Evolutionary conservation across 2,329 filamentous ascomycete genomes (phyloP), one percentile per base, ranked within the genome.

Genomic region (Fusarium redolens): DNA sequence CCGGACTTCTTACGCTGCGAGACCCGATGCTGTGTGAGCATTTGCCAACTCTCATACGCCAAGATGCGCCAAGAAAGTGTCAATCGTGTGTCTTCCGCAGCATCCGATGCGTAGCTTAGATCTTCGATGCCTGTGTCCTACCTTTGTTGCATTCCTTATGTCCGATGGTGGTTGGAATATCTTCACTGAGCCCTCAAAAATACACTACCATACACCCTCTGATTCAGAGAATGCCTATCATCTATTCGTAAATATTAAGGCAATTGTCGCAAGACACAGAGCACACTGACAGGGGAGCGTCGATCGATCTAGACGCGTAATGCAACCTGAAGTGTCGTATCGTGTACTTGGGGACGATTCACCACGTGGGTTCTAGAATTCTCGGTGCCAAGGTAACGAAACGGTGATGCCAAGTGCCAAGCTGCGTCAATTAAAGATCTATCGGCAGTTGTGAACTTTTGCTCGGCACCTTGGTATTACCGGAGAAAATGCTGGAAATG

Each of bases 31-130:
- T 22, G 33, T 61, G 35, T 52, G 18, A 44, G 20, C 5, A 37
- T 57, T 63, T 60, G 41, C 30, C 35, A 22, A 40, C 30, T 22
- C 20, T 28, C 17, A 30, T 44, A 25, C 13, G 41, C 35, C 47
- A 61, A 54, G 25, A 41, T 11, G n/a, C 7, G 47, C 55, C 54
- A 65, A 54, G 48, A 47, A 35, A 22, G n/a, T 61, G 55, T 44
- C 47, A 61, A 61, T 61, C 33, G 12, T 3, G 28, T 47, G 25
- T 47, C n/a, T 69, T 69, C 65, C 65, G 65, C 18, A 28, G 35
- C 51, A 52, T 69, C 58, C 58, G 65, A 30, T 45, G 20, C 18
- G 8, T 35, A 13, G 10, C n/a, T 66, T 3, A 40, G 18, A 48
- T 60, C 31, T 25, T 5, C 35, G 4, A 37, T 17, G 31, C 30